These are phyloP conservation scores for Rhynchosporium graminicola DNA, from an alignment of 2,329 filamentous ascomycete species.

Conservation along the genomic window DNA sequence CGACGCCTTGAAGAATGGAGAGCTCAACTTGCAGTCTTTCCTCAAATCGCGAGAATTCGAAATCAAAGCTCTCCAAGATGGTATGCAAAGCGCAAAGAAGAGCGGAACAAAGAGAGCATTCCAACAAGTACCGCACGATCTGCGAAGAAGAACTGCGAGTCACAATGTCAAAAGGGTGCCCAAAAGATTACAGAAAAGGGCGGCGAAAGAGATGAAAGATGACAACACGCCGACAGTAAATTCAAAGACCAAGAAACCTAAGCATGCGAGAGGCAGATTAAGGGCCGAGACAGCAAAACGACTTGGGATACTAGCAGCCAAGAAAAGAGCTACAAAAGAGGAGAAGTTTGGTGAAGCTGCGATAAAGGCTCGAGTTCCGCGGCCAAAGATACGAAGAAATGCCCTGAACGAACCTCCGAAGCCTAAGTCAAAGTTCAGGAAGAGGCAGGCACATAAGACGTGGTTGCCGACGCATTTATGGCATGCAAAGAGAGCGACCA, in stretches of 20 bases:
- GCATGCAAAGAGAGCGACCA: conserved; percentile 87
- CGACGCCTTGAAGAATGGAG: conserved; percentile 59
- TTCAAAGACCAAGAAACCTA: conserved; percentile 60
- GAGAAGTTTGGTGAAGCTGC: conserved; percentile 33
- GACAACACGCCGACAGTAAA: conserved; percentile 88
- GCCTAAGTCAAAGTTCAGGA: conserved; percentile 72
- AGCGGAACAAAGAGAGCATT: conserved; percentile 72
- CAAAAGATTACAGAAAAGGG: conserved; percentile 69
- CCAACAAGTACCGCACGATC: conserved; percentile 80
- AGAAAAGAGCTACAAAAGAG: conserved; percentile 50
- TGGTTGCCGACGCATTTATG: conserved; percentile 95
- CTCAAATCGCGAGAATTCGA: conserved; percentile 85
- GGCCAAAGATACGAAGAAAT: conserved; percentile 71
- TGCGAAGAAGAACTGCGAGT: conserved; percentile 86
- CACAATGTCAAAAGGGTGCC: conserved; percentile 94
- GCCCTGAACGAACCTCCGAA: conserved; percentile 63
- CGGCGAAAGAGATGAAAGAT: conserved; percentile 74
- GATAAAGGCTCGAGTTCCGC: conserved; percentile 47
- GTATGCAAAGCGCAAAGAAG: conserved; percentile 73
- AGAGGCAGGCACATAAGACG: conserved; percentile 83
- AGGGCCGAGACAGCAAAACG: conserved; percentile 76
- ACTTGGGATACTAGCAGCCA: conserved; percentile 62
- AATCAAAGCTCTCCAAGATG: conserved; percentile 80
- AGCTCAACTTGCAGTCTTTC: conserved; percentile 83
- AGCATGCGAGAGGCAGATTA: conserved; percentile 58